Evolutionary conservation across 345 rosid species (phyloP), one percentile per base, ranked within the genome.

Genomic region (Trapa incisa): DNA sequence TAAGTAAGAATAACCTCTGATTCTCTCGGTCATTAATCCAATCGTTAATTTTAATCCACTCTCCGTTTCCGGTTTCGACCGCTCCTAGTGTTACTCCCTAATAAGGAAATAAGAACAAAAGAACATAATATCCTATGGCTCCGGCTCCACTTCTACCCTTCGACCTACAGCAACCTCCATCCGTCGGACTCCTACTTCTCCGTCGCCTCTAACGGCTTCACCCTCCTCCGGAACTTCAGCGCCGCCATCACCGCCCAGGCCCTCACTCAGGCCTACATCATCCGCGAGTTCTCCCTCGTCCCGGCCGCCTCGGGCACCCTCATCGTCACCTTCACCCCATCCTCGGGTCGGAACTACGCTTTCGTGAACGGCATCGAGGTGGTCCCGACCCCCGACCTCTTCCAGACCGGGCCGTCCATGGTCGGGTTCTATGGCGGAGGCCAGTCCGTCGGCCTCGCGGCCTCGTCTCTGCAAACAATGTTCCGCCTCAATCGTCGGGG

Each of bases 311-410:
- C 77, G 33, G 78, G 82, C 7, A 12, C 53, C 47, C 79, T 87
- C 38, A 73, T 66, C 41, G 7, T 82, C 56, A 79, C 76, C 4
- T 76, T 87, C 37, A 62, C 56, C 10, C 90, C 88, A 6, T 72
- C 75, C 3, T 10, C 60, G 2, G 45, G 52, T 1, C 79, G 69
- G 1, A 64, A 65, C 8, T 85, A 77, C 61, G 86, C 81, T 1
- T 82, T 85, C 67, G 67, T 85, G 37, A 87, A 85, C 62, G 94
- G 86, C 33, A 84, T 87, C n/a, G 94, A 87, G 70, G 67, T 85
- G 65, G 63, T 77, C 33, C 70, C 81, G 1, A 71, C 78, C 36
- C 81, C 81, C 1, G 76, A 79, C 4, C 68, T 85, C 29, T 85
- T 87, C 64, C 54, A 67, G 22, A 6, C 74, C 0, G 82, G 76